These are phyloP conservation scores for Quercus phellos DNA, from an alignment of 331 rosid species.

Conservation along the genomic window DNA sequence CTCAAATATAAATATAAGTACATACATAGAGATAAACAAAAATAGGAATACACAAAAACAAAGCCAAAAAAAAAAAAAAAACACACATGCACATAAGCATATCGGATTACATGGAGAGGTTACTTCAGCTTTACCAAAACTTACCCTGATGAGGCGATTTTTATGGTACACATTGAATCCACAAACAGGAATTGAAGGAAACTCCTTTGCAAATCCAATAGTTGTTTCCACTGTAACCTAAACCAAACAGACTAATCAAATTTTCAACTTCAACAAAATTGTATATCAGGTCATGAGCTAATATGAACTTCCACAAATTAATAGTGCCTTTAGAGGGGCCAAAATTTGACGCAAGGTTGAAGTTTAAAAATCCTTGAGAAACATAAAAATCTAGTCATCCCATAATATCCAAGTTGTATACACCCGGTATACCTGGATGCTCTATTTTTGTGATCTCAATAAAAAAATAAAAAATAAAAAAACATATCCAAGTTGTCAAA, in stretches of 20 bases:
- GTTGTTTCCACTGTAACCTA: slow-evolving; percentile 57
- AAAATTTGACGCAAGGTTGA: background rate
- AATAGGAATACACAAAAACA: background rate
- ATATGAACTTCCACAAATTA: background rate
- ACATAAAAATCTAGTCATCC: background rate
- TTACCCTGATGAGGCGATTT: slow-evolving; percentile 93
- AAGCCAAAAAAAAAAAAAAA: background rate
- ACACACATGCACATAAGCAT: background rate
- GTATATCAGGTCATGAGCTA: background rate
- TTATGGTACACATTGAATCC: slow-evolving; percentile 90
- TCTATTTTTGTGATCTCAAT: too few relatives aligned
- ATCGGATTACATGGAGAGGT: slow-evolving; percentile 4
- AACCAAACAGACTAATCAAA: slow-evolving; percentile 24
- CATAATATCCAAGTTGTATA: background rate
- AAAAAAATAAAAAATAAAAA: too few relatives aligned
- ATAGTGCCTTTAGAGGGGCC: background rate
- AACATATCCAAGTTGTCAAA: background rate
- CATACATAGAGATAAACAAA: background rate
- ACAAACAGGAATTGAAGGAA: slow-evolving; percentile 49
- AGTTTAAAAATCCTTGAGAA: background rate
- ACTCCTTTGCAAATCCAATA: slow-evolving; percentile 80
- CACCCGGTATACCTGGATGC: too few relatives aligned
- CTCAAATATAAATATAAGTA: background rate
- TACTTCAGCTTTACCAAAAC: slow-evolving; percentile 21
- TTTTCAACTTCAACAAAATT: slow-evolving; percentile 5